Conservation (phyloP, 768 basidiomycete genomes). For the Boletellus emodensis region DNA sequence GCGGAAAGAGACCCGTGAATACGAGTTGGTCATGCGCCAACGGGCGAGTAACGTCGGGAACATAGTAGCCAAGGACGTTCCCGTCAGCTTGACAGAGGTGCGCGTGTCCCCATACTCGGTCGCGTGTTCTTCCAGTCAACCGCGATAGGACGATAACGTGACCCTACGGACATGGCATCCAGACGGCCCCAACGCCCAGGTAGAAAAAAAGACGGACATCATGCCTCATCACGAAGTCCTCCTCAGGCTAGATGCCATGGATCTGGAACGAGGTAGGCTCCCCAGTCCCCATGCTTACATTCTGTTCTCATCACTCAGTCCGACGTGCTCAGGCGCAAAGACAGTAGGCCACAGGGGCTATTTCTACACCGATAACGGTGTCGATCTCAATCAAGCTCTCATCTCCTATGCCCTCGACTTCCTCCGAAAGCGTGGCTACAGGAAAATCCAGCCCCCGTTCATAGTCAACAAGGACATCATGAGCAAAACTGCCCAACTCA, state of each 20-base stretch:
- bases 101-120: not conserved
- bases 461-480: constrained; percentile 98
- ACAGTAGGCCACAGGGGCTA: constrained; percentile 94
- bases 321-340: constrained; percentile 65
- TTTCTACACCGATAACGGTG: constrained; percentile 92
- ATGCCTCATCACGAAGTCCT: constrained; percentile 98
- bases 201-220: constrained; percentile 68
- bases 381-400: constrained; percentile 96
- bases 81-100: constrained; percentile 87
- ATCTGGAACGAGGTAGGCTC: constrained; percentile 80
- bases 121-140: not conserved
- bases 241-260: constrained; percentile 90
- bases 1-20: constrained; percentile 72
- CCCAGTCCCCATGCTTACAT: not conserved
- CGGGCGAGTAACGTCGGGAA: constrained; percentile 87
- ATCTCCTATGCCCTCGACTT: constrained; percentile 95
- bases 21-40: constrained; percentile 71
- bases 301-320: constrained; percentile 8
- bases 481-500: constrained; percentile 96
- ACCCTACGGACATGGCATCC: constrained; percentile 85
- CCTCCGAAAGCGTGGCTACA: constrained; percentile 76
- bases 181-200: constrained; percentile 65
- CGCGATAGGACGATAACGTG: constrained; percentile 79
- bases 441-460: constrained; percentile 95
- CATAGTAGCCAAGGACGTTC: constrained; percentile 82